Evolutionary conservation across 306 rosid genomes (phyloP).

Genomic region (Rosa chinensis): DNA sequence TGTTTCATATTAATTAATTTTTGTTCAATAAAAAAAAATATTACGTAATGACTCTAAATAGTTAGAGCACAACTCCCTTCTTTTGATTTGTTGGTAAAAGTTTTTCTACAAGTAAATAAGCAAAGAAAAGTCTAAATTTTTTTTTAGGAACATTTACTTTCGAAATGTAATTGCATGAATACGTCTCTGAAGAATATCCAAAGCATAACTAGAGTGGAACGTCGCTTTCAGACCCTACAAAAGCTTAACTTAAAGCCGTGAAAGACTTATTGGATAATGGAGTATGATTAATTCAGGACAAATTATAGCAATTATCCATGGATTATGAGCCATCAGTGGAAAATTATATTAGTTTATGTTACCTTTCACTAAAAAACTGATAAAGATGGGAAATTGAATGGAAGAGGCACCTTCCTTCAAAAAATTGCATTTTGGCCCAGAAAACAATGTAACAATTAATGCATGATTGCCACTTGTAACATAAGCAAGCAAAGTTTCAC

Average conservation of each 20-base stretch:
- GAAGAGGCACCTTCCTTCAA: background rate
- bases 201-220: background rate
- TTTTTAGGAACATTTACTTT: background rate
- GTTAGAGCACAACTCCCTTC: background rate
- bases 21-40: too few relatives aligned
- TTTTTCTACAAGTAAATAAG: background rate
- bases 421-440: background rate
- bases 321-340: background rate
- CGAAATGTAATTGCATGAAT: background rate
- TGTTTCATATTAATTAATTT: too few relatives aligned
- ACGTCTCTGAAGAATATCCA: background rate
- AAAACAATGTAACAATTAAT: background rate
- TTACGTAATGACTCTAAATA: too few relatives aligned
- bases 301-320: background rate
- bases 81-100: too few relatives aligned
- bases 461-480: slow-evolving; percentile 3
- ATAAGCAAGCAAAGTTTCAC: background rate
- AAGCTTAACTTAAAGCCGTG: background rate
- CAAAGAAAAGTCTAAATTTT: too few relatives aligned
- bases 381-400: background rate
- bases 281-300: background rate
- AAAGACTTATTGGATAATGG: background rate
- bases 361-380: background rate
- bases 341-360: background rate
- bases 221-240: background rate